Conservation (phyloP, 2,329 filamentous ascomycete genomes). For the Sordariomycetes sp. region DNA sequence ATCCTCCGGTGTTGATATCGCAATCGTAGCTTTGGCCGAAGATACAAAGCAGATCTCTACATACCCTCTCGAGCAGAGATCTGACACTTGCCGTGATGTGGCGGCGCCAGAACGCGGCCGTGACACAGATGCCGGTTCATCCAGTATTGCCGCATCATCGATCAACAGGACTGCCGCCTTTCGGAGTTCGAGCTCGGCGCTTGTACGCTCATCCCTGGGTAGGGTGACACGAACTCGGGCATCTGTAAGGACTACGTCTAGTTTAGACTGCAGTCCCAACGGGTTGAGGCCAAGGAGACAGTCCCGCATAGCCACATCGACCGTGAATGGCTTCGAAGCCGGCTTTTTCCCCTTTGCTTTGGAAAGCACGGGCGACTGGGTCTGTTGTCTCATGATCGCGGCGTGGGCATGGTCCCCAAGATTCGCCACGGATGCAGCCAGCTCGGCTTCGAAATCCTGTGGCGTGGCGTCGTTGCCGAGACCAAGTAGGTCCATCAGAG, state of each 20-base stretch:
- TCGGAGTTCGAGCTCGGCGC: constrained; percentile 56
- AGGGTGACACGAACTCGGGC: constrained; percentile 60
- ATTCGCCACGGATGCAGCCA: constrained; percentile 72
- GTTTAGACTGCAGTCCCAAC: constrained; percentile 61
- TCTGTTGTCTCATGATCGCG: constrained; percentile 21
- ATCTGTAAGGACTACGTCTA: constrained; percentile 69
- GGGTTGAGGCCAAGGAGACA: constrained; percentile 82
- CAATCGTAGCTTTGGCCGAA: constrained; percentile 59
- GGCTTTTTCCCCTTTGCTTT: constrained; percentile 11
- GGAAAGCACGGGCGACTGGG: constrained; percentile 6
- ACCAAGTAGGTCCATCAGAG: constrained; percentile 68
- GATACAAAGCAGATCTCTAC: constrained; percentile 83
- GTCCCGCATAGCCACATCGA: constrained; percentile 70
- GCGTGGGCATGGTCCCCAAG: constrained; percentile 55
- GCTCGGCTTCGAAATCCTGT: constrained; percentile 63
- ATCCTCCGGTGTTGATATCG: constrained; percentile 39
- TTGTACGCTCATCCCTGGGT: constrained; percentile 53
- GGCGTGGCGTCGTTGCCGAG: constrained; percentile 56
- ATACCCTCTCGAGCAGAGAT: constrained; percentile 58
- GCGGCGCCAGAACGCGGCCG: constrained; percentile 10
- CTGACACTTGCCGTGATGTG: constrained; percentile 32
- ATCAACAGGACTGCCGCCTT: constrained; percentile 78
- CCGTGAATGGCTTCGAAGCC: constrained; percentile 43
- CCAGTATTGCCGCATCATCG: constrained; percentile 46
- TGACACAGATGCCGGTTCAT: constrained; percentile 13